phyloP scores from a whole-genome alignment of 306 rosid genomes.

The Citrullus amarus region DNA sequence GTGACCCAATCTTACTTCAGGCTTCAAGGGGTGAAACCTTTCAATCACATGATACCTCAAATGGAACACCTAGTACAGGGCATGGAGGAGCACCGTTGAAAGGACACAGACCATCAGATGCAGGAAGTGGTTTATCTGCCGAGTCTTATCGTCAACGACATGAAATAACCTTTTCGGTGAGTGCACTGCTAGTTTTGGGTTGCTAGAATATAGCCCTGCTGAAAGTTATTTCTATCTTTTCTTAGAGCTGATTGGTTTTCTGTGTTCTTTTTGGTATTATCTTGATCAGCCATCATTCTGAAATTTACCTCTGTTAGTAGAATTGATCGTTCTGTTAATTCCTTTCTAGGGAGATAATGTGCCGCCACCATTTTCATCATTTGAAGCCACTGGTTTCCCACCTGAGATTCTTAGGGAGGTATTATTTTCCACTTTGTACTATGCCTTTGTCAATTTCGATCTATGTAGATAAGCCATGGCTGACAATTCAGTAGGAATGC shows the following conservation, averaged over 20 bases:
- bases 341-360: conserved; percentile 70
- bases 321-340: background rate
- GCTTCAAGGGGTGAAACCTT: conserved; percentile 32
- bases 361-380: conserved; percentile 64
- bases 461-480: conserved; percentile 19
- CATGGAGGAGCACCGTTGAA: conserved; percentile 35
- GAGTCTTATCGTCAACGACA: conserved; percentile 73
- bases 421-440: conserved; percentile 15
- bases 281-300: background rate
- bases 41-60: conserved; percentile 31
- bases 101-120: conserved; percentile 44
- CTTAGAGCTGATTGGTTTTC: background rate
- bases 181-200: conserved; percentile 13
- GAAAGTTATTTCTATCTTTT: background rate
- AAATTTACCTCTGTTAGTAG: background rate
- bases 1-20: conserved; percentile 30
- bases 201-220: background rate
- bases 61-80: conserved; percentile 31
- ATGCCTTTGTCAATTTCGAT: conserved; percentile 2
- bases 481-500: conserved; percentile 28
- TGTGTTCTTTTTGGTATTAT: background rate
- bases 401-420: conserved; percentile 97
- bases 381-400: conserved; percentile 72
- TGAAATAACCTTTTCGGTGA: conserved; percentile 76
- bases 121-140: conserved; percentile 55